phyloP scores from a whole-genome alignment of 2,329 filamentous ascomycete species.

The Fusarium redolens region DNA sequence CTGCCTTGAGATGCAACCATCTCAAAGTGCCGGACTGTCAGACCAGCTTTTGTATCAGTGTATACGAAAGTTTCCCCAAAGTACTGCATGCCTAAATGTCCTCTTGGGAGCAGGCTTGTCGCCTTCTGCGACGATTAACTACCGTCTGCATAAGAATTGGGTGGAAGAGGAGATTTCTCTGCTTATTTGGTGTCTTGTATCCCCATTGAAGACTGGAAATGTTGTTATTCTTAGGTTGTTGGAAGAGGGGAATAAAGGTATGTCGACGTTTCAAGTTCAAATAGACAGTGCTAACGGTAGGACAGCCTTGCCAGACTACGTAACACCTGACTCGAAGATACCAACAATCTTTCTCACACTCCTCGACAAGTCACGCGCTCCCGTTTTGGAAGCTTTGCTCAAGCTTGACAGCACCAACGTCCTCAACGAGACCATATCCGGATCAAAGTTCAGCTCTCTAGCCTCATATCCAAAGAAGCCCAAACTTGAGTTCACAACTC shows the following conservation, averaged over 20 bases:
- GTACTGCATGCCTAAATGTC: background rate
- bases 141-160: background rate
- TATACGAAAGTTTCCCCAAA: slow-evolving; percentile 4
- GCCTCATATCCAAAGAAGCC: background rate
- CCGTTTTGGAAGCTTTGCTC: background rate
- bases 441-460: slow-evolving; percentile 16
- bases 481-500: slow-evolving; percentile 5
- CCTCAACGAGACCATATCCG: slow-evolving; percentile 7
- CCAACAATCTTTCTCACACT: slow-evolving; percentile 11
- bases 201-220: background rate
- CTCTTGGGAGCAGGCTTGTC: background rate
- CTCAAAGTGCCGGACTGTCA: background rate
- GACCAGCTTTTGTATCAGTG: slow-evolving; percentile 11
- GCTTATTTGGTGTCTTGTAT: slow-evolving; percentile 10
- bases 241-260: background rate
- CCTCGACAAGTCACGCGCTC: background rate
- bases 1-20: background rate
- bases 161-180: background rate
- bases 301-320: background rate
- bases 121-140: background rate
- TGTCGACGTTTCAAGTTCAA: fast-evolving
- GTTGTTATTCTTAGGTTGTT: background rate
- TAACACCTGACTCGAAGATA: background rate
- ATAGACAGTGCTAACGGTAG: fast-evolving
- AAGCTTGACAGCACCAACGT: background rate